Evolutionary conservation across 176 grass and related monocot species (phyloP).

Genomic region (Pharus latifolius): DNA sequence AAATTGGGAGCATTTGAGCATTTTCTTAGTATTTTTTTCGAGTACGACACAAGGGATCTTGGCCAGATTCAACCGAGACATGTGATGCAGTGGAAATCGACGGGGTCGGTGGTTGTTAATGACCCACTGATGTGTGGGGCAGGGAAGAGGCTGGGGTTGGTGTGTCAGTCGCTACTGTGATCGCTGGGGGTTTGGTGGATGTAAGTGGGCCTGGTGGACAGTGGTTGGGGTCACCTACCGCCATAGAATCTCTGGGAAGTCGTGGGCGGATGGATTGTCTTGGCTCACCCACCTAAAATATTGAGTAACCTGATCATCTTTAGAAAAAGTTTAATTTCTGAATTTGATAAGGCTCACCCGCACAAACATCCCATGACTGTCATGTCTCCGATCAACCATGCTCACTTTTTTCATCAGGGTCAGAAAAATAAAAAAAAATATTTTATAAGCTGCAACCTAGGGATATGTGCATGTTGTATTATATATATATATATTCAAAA

Average conservation of each 20-base stretch:
- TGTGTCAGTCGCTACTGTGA: background rate
- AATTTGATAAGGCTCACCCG: background rate
- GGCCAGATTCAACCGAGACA: background rate
- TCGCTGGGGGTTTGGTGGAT: background rate
- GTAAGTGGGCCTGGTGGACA: background rate
- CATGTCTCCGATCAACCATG: no score
- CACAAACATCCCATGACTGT: no score
- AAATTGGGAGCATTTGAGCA: no score
- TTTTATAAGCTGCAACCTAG: no score
- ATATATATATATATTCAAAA: no score
- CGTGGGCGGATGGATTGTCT: constrained; percentile 7
- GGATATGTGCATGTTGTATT: no score
- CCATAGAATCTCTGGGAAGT: constrained; percentile 26
- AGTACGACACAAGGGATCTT: constrained; percentile 13
- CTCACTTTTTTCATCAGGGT: no score
- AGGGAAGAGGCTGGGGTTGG: background rate
- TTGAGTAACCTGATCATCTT: background rate
- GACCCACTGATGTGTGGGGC: background rate
- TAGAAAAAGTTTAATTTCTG: background rate
- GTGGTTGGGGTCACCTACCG: constrained; percentile 33
- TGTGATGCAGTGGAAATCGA: background rate
- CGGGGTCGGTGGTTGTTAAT: background rate
- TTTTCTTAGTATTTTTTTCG: no score
- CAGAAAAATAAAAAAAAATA: no score
- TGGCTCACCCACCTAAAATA: constrained; percentile 27